Percentiles rank a stretch among this genome's conserved stretches.
These are phyloP conservation scores for Microcyclospora tardicrescens DNA, from an alignment of 2,329 filamentous ascomycete species.

Conservation along the genomic window DNA sequence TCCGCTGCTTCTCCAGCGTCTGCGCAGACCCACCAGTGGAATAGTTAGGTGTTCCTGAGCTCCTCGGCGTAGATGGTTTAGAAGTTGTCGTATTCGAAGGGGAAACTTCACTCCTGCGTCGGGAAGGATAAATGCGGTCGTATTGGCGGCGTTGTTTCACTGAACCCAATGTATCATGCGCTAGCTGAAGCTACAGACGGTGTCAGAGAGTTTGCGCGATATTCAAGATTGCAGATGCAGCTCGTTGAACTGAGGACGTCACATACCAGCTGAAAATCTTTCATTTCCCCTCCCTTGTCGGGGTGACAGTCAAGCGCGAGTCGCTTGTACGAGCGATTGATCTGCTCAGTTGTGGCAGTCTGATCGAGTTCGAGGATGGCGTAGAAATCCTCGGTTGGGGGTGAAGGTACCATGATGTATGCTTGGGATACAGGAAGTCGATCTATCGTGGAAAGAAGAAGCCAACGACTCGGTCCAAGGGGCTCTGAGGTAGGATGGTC, in stretches of 20 bases:
- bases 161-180: conserved; percentile 27
- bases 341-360: conserved; percentile 15
- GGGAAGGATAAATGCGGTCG: conserved; percentile 20
- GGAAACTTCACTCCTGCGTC: too few species aligned
- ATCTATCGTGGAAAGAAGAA: too few species aligned
- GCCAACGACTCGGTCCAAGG: too few species aligned
- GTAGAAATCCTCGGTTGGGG: conserved; percentile 24
- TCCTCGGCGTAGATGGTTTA: too few species aligned
- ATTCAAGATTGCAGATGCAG: too few species aligned
- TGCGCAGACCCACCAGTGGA: conserved; percentile 16
- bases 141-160: conserved; percentile 20
- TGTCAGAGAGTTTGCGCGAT: background rate
- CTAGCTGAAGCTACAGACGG: conserved; percentile 18
- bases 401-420: conserved; percentile 15
- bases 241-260: too few species aligned
- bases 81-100: conserved; percentile 4
- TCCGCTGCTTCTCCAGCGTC: conserved; percentile 14
- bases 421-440: too few species aligned
- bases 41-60: too few species aligned
- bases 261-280: conserved; percentile 25
- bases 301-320: conserved; percentile 26
- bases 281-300: conserved; percentile 24
- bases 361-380: conserved; percentile 19
- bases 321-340: conserved; percentile 22
- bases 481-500: too few species aligned